Percentiles rank a stretch among this genome's conserved stretches.
These are phyloP conservation scores for Chimonanthus salicifolius DNA, from an alignment of 164 flowering plant genomes.

Conservation along the genomic window DNA sequence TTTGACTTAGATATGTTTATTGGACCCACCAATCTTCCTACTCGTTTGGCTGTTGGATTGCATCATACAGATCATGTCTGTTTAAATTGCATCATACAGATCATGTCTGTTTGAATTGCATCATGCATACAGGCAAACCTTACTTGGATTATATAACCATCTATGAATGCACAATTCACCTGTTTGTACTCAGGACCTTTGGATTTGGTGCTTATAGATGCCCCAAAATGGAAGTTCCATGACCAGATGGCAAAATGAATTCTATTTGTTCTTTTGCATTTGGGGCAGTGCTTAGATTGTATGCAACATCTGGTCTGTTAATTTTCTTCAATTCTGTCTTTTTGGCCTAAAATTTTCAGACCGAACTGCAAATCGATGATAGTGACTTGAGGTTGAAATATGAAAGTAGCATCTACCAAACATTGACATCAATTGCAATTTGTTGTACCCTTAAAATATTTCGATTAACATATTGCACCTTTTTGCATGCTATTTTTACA, in stretches of 20 bases:
- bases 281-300: background rate
- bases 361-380: background rate
- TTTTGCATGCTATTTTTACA: conserved; percentile 23
- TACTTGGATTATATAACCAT: too few species aligned
- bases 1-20: too few species aligned
- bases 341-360: background rate
- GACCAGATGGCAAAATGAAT: background rate
- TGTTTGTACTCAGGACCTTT: background rate
- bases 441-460: too few species aligned
- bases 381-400: background rate
- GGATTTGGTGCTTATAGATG: background rate
- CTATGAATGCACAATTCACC: background rate
- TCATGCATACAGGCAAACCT: background rate
- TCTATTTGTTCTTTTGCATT: too few species aligned
- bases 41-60: background rate
- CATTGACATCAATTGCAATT: too few species aligned
- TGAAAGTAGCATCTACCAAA: background rate
- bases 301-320: background rate
- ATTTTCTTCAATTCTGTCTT: background rate
- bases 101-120: background rate
- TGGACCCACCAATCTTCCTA: background rate
- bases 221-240: background rate
- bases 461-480: background rate
- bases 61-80: background rate
- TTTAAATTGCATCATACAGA: background rate